These are phyloP conservation scores for Cercospora sp. DNA, from an alignment of 2,329 filamentous ascomycete genomes.

Conservation along the genomic window DNA sequence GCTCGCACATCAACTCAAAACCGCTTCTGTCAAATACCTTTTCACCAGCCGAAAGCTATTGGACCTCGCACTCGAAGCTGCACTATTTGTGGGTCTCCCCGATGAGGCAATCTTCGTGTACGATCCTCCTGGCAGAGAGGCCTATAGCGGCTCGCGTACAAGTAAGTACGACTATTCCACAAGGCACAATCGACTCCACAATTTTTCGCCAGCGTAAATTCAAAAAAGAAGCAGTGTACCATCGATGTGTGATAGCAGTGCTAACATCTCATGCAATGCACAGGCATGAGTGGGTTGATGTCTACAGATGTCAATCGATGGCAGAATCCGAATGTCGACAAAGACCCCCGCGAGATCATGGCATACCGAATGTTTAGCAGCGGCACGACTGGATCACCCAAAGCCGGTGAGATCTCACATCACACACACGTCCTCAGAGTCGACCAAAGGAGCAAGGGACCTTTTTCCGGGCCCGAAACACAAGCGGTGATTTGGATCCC, in stretches of 20 bases:
- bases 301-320: constrained; percentile 41
- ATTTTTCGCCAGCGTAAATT: neutral
- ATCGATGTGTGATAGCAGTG: no score
- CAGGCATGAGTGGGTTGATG: constrained; percentile 1
- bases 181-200: no score
- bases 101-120: constrained; percentile 47
- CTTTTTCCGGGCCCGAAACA: neutral
- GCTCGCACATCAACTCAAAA: constrained; percentile 1
- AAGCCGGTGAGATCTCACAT: constrained; percentile 60
- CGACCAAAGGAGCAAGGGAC: neutral
- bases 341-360: constrained; percentile 51
- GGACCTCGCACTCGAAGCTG: constrained; percentile 37
- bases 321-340: constrained; percentile 45
- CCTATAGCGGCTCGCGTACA: neutral
- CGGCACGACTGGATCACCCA: constrained; percentile 61
- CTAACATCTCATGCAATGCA: no score
- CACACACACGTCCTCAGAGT: constrained; percentile 54
- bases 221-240: no score
- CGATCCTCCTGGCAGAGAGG: constrained; percentile 22
- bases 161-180: neutral
- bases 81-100: constrained; percentile 42
- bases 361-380: constrained; percentile 52
- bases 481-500: neutral
- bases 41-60: constrained; percentile 33
- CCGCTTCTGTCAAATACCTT: constrained; percentile 31